Base-by-base conservation (phyloP, 2,329 filamentous ascomycete genomes). In the Blastomyces emzantsi region DNA sequence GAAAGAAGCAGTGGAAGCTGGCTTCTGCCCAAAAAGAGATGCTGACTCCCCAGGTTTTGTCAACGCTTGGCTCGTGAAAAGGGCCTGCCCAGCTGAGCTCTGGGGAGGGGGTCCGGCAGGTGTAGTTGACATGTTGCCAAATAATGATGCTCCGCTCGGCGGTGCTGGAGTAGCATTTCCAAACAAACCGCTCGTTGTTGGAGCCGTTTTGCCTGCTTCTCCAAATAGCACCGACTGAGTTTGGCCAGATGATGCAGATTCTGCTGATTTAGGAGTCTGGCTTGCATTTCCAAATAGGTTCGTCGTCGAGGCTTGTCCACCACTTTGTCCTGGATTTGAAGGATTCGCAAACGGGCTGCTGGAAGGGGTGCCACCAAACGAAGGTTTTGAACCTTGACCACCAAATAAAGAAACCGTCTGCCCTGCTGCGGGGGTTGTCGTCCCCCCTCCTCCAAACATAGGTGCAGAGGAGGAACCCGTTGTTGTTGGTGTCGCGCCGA, bases 91-190 rank as follows among this genome's bases (percentile, higher is more conserved):
- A 52, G 75, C 67, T 49, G 67, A 65, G 49, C 67, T 68, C 39
- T 70, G 66, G 41, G 80, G 79, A 36, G 80, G 80, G 65, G 78
- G 79, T 7, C 79, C 80, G 62, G 80, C 80, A 60, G 81, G 81
- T 41, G 80, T 82, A 22, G 80, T 82, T 19, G 80, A 81, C 59
- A 74, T 68, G 63, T 73, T 76, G 55, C 71, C 73, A 64, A 80
- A 79, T 56, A 76, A 65, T 19, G 65, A 64, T n/a, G 65, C 69
- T 59, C 67, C 65, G n/a, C 70, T 72, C 41, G 74, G 70, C 54
- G 75, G 72, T 33, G 73, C 74, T 59, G 78, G 76, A 25, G 77
- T 78, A 9, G 67, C 67, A 65, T 66, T 72, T 51, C 74, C 74
- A 63, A 78, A 77, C 11, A 74, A 61, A 51, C 65, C 9, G 15